phyloP scores from a whole-genome alignment of 2,329 filamentous ascomycete genomes.

The Nannizziopsis arthrosporioides region DNA sequence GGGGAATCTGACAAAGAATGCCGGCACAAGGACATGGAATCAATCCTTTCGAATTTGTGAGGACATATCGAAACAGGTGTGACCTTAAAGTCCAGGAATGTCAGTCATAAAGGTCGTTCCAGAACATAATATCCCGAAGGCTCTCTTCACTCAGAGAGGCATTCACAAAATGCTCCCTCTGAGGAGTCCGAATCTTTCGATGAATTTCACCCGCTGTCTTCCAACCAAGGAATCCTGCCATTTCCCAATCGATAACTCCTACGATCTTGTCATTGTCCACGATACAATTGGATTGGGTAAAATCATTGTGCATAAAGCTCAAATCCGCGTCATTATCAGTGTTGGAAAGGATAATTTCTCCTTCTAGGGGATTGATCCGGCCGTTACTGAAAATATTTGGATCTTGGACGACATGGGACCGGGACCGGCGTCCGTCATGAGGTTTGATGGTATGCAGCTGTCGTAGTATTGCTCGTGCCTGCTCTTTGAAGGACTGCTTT shows the following conservation, averaged over 20 bases:
- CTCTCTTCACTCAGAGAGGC: slow-evolving; percentile 1
- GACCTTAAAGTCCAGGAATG: neutral
- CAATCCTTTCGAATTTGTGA: too few relatives aligned
- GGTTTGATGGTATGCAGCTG: slow-evolving; percentile 14
- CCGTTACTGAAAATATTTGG: slow-evolving; percentile 3
- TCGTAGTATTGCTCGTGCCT: slow-evolving; percentile 27
- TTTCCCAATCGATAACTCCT: slow-evolving; percentile 29
- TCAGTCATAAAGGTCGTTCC: slow-evolving; percentile 5
- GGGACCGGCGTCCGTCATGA: slow-evolving; percentile 2
- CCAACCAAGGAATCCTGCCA: slow-evolving; percentile 31
- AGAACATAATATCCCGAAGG: slow-evolving; percentile 6
- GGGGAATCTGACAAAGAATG: too few relatives aligned
- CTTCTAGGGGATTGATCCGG: slow-evolving; percentile 19
- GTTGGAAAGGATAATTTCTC: slow-evolving; percentile 25
- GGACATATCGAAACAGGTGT: too few relatives aligned
- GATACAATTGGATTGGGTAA: slow-evolving; percentile 28
- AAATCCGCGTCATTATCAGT: slow-evolving; percentile 21
- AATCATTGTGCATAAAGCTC: slow-evolving; percentile 27
- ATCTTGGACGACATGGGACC: slow-evolving; percentile 10
- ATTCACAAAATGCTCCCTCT: slow-evolving; percentile 2
- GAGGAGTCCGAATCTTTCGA: neutral
- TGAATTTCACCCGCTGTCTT: slow-evolving; percentile 26
- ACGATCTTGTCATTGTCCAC: slow-evolving; percentile 28
- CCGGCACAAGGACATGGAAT: too few relatives aligned
- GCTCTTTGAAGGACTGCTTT: slow-evolving; percentile 26